Base-by-base conservation (phyloP, 495 filamentous ascomycete species). In the Xylaria nigripes region DNA sequence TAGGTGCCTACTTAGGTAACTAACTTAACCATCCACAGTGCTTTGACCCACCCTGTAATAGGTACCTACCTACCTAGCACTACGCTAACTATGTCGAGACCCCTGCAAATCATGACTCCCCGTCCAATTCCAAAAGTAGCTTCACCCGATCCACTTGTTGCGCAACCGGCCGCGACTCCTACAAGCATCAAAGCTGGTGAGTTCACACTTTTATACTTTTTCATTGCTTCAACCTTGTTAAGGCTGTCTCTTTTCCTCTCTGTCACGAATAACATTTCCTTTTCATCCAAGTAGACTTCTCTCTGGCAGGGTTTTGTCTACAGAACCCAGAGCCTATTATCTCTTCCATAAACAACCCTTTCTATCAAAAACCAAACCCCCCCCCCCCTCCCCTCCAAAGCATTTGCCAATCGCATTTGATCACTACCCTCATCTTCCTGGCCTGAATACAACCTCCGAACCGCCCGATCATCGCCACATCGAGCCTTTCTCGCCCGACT, bases 31-130 rank as follows among this genome's bases (percentile, higher is more conserved):
- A n/a, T n/a, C n/a, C n/a, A n/a, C n/a, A n/a, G n/a, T n/a, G n/a
- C n/a, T n/a, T n/a, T n/a, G n/a, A n/a, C n/a, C n/a, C 9, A 29
- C 27, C 27, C 27, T 9, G 4, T 36, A 36, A 12, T 7, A 36
- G 32, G 8, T 15, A 29, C 45, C 15, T 12, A 13, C 1, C 19
- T 25, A 19, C n/a, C n/a, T 22, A 9, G 3, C 3, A 42, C 6
- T 40, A 40, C 34, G 34, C 34, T 16, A 13, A n/a, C n/a, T n/a
- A 48, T 48, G 52, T 48, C 45, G 52, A 48, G 54, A 51, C 36
- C 48, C 45, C 30, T 61, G 46, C 40, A 27, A 19, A 45, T 55
- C 44, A 64, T 66, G 64, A 66, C 61, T 62, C 64, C 61, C 54
- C 64, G 61, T 48, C 48, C 61, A 27, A 61, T 59, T 48, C 48